Base-by-base conservation (phyloP, 2,329 filamentous ascomycete species). In the Ciborinia camelliae region DNA sequence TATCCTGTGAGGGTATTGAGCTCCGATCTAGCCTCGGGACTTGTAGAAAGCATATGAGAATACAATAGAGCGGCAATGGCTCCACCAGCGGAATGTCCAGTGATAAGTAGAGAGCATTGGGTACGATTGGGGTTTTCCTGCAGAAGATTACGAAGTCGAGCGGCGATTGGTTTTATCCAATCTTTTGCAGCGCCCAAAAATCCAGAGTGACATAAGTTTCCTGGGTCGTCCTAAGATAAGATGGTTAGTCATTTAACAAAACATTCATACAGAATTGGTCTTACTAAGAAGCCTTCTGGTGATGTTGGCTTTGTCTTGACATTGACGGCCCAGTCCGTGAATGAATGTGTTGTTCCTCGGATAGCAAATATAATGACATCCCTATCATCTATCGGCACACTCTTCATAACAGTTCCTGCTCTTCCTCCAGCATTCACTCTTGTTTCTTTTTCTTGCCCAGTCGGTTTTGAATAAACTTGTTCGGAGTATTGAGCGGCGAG, bases 321-420 rank as follows among this genome's bases (percentile, higher is more conserved):
- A 75, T 96, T 96, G 53, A 95, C 90, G 1, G 89, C 84, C 92
- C 92, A 96, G 77, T 96, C 92, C 79, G 90, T 86, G 70, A 95
- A 90, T 8, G 86, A 90, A 30, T 91, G 86, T 0, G 88, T 92
- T 10, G 55, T 64, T 26, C 92, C 92, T 26, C 92, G 86, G 67
- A 96, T 90, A 18, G 92, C 91, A 72, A 96, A 90, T 14, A 96
- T 89, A 63, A 96, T 88, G 23, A 88, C 88, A 73, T 90, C 86
- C 79, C 88, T 86, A 71, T 91, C 82, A 72, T 95, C 91, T 74
- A 92, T 86, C 1, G 90, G 86, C 0, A 93, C 82, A 0, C 89
- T 91, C 73, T 93, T 94, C 73, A 96, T 87, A 20, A 90, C 86
- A 0, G 90, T 90, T n/a, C 90, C 90, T 4, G 84, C 81, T 26